A percentile compares a stretch with the other conserved stretches of the same genome.
Conservation (phyloP, 75 land plant species). For the Isoetes taiwanensis region DNA sequence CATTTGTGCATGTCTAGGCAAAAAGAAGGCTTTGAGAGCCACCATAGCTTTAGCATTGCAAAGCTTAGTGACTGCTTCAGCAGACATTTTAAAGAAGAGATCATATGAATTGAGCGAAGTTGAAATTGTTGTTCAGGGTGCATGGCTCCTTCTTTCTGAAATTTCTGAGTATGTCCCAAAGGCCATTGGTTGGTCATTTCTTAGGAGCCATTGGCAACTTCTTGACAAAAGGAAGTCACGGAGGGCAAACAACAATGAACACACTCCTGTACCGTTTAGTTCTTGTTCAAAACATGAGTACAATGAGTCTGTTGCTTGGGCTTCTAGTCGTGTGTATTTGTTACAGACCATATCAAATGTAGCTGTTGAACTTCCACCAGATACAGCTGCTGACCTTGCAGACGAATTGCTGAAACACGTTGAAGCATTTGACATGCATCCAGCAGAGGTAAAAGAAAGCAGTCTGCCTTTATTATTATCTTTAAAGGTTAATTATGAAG, state of each 20-base stretch:
- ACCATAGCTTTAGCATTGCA: slow-evolving; percentile 49
- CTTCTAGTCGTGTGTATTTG: slow-evolving; percentile 52
- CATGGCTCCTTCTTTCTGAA: slow-evolving; percentile 82
- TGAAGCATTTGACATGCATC: slow-evolving; percentile 75
- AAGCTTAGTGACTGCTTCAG: slow-evolving; percentile 51
- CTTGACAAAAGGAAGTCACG: slow-evolving; percentile 31
- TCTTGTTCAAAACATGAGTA: neutral
- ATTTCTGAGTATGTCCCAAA: slow-evolving; percentile 60
- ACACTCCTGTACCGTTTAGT: neutral
- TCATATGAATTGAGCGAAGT: slow-evolving; percentile 12
- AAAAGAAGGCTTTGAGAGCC: slow-evolving; percentile 46
- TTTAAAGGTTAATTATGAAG: neutral
- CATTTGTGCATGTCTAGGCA: slow-evolving; percentile 61
- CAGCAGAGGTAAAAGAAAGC: slow-evolving; percentile 49
- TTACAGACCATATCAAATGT: slow-evolving; percentile 76
- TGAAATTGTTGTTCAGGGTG: slow-evolving; percentile 66
- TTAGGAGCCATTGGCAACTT: slow-evolving; percentile 71
- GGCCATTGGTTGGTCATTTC: slow-evolving; percentile 62
- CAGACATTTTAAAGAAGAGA: slow-evolving; percentile 12
- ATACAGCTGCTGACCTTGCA: slow-evolving; percentile 77
- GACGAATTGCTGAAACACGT: slow-evolving; percentile 45
- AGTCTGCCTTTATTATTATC: neutral
- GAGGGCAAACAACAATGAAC: slow-evolving; percentile 4
- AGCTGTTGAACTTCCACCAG: slow-evolving; percentile 64
- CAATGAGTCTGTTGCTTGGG: slow-evolving; percentile 44